Conservation (phyloP, 129 eudicot species). For the Glebionis coronaria region DNA sequence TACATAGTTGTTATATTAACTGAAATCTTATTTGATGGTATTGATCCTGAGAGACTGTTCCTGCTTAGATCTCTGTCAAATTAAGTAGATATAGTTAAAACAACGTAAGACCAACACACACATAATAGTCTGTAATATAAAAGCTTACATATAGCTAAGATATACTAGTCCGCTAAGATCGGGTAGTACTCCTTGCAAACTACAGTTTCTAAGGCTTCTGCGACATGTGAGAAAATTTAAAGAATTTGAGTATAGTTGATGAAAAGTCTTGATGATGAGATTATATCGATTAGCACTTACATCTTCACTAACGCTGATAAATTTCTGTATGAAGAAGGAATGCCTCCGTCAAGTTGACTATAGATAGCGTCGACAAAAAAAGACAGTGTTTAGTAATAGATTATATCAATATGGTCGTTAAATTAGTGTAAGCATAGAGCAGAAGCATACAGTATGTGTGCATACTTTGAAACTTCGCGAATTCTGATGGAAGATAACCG, state of each 20-base stretch:
- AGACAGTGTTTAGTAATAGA: neutral
- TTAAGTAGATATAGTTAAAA: slow-evolving; percentile 7
- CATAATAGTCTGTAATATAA: slow-evolving; percentile 1
- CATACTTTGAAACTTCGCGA: slow-evolving; percentile 41
- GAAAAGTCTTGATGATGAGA: neutral
- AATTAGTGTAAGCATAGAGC: neutral
- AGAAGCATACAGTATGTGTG: slow-evolving; percentile 55
- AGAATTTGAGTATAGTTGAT: neutral
- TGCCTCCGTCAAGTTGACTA: slow-evolving; percentile 71
- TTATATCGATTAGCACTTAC: slow-evolving; percentile 42
- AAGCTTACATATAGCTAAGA: slow-evolving; percentile 58
- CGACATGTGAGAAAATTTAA: slow-evolving; percentile 1
- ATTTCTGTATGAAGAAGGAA: slow-evolving; percentile 73
- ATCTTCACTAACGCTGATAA: slow-evolving; percentile 52
- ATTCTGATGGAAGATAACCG: slow-evolving; percentile 80
- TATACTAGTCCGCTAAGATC: slow-evolving; percentile 51
- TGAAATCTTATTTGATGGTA: slow-evolving; percentile 55
- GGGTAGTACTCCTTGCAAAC: slow-evolving; percentile 66
- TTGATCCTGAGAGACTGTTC: slow-evolving; percentile 60
- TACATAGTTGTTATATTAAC: slow-evolving; percentile 59
- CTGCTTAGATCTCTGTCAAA: slow-evolving; percentile 64
- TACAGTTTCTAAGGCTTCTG: slow-evolving; percentile 91
- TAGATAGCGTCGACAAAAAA: slow-evolving; percentile 12
- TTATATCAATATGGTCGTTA: slow-evolving; percentile 1
- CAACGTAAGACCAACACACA: slow-evolving; percentile 11